Evolutionary conservation across 169 alveolate genomes (phyloP), one percentile per base, ranked within the genome.

Genomic region (Plasmodium relictum): DNA sequence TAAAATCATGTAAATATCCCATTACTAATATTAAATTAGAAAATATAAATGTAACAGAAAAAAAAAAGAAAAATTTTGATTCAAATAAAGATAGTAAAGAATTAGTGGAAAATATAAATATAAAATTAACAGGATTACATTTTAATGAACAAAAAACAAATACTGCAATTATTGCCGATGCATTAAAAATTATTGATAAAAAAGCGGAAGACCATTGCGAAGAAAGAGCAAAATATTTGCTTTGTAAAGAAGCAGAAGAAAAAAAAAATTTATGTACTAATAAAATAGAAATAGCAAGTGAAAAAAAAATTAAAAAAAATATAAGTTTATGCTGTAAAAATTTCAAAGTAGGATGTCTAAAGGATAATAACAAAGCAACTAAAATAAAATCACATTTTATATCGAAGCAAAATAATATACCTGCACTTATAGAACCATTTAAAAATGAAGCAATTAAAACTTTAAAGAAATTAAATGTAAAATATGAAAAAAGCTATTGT

Each of bases 351-450:
- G 69, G 89, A 4, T 41, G 37, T 70, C 65, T 24, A 31, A 78
- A 78, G 10, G 65, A 8, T 48, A 62, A 52, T 26, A 78, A 56
- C 22, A 78, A 65, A 41, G 45, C 16, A 31, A 41, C 65, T 65
- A 78, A 78, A 16, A 78, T 78, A 0, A 78, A 78, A 44, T 62
- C 65, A 14, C 89, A 44, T 22, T 78, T 50, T 56, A 78, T 78
- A 65, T 63, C 74, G 18, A 78, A 66, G 44, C 76, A 78, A 4
- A 78, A 45, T 78, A 78, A 62, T 78, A 50, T 24, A 16, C 71
- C 65, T 48, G 45, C 31, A 24, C 6, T 41, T 31, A 70, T 41
- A 6, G 54, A n/a, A 37, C 12, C 9, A 52, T 50, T 45, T 6
- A 41, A 42, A 48, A 63, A 78, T 70, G 50, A 78, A 16, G 14